phyloP scores from a whole-genome alignment of 176 grass and related monocot genomes.

The Tillandsia leiboldiana region DNA sequence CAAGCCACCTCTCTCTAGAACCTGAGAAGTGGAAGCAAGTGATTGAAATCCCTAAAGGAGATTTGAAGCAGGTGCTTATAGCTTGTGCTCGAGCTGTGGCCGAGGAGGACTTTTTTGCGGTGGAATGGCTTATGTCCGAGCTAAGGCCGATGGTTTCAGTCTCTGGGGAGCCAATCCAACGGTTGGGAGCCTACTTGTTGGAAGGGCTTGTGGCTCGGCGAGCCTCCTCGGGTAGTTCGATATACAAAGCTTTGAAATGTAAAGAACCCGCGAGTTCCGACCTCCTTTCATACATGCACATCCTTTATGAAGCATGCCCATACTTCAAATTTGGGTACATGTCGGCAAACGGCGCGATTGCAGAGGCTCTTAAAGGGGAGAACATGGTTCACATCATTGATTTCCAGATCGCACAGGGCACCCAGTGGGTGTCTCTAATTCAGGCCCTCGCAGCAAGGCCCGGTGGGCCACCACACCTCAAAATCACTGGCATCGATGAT shows the following conservation, averaged over 20 bases:
- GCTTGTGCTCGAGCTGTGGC: conserved; percentile 68
- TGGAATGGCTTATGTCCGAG: conserved; percentile 54
- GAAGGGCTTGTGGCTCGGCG: conserved; percentile 87
- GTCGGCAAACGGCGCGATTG: conserved; percentile 71
- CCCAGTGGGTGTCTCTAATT: conserved; percentile 79
- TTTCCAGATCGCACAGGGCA: conserved; percentile 87
- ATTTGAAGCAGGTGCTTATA: conserved; percentile 66
- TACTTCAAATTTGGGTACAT: conserved; percentile 97
- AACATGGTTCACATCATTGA: conserved; percentile 84
- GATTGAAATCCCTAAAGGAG: conserved; percentile 44
- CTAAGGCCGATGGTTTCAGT: conserved; percentile 81
- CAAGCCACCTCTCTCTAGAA: conserved; percentile 27
- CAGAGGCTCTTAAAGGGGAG: conserved; percentile 69
- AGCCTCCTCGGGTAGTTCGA: conserved; percentile 62
- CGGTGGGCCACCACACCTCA: conserved; percentile 52
- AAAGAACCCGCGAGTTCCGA: conserved; percentile 79
- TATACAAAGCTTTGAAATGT: conserved; percentile 87
- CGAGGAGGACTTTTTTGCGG: conserved; percentile 30
- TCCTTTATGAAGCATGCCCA: conserved; percentile 85
- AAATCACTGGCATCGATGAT: conserved; percentile 85
- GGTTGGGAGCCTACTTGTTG: conserved; percentile 82
- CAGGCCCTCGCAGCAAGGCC: conserved; percentile 63
- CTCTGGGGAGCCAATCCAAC: conserved; percentile 62
- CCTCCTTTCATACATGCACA: conserved; percentile 89
- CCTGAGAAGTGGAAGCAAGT: conserved; percentile 38